Percentiles rank a stretch among this genome's conserved stretches.
Evolutionary conservation across 31 red algal species (phyloP).

Genomic region (Porphyra umbilicalis): DNA sequence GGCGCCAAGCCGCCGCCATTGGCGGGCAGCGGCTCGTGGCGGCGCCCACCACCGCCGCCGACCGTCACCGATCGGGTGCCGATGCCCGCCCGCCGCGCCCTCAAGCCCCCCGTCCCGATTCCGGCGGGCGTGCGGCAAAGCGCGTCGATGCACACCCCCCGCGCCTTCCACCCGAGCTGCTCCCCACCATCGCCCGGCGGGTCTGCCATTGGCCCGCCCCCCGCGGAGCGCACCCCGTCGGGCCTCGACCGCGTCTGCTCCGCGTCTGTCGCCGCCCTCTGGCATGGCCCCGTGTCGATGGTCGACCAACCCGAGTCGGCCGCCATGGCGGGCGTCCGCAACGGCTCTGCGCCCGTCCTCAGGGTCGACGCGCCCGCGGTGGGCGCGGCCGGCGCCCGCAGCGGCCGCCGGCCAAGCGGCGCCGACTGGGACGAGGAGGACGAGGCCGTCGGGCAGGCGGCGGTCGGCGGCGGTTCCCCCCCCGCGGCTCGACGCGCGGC

Average conservation of each 20-base stretch:
- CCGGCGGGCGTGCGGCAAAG: not conserved
- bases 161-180: not conserved
- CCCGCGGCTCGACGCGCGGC: not conserved
- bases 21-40: not conserved
- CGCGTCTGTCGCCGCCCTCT: not conserved
- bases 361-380: not conserved
- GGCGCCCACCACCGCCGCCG: not conserved
- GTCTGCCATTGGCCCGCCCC: too few species aligned
- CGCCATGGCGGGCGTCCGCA: not conserved
- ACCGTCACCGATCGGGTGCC: not conserved
- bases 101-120: not conserved
- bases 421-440: not conserved
- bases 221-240: not conserved
- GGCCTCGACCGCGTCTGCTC: not conserved
- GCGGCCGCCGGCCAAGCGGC: not conserved
- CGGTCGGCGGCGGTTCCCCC: not conserved
- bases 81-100: not conserved
- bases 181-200: too few species aligned
- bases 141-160: not conserved
- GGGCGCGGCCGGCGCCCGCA: not conserved
- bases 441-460: too few species aligned
- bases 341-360: not conserved
- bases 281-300: not conserved
- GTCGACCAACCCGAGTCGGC: not conserved
- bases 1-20: not conserved